Percentiles rank a stretch among this genome's conserved stretches.
phyloP scores from a whole-genome alignment of 2,329 filamentous ascomycete genomes.

The Davidsoniella neocaledoniae region DNA sequence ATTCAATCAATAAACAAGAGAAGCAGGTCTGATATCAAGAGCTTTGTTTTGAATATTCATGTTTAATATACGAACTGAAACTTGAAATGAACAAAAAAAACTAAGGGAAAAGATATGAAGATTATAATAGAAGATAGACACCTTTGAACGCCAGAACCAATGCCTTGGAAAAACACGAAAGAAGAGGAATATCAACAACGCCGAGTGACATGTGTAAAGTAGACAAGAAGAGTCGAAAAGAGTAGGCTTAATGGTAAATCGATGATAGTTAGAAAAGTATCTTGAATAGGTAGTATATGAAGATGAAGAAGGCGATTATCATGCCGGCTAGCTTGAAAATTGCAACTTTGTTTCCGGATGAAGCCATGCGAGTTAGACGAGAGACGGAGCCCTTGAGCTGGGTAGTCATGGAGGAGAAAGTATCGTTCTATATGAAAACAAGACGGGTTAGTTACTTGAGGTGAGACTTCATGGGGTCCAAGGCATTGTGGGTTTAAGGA shows the following conservation, averaged over 20 bases:
- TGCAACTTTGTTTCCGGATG: constrained; percentile 76
- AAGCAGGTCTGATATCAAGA: no score
- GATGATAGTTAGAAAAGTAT: constrained; percentile 38
- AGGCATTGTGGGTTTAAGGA: neutral
- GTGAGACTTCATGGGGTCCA: neutral
- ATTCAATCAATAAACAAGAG: no score
- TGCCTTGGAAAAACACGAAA: no score
- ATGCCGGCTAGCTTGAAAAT: constrained; percentile 81
- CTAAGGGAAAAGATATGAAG: no score
- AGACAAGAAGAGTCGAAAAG: neutral
- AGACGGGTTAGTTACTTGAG: neutral
- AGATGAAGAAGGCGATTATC: constrained; percentile 52
- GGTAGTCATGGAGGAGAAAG: constrained; percentile 74
- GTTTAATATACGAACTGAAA: no score
- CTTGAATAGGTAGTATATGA: constrained; percentile 57
- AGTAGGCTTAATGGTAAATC: neutral
- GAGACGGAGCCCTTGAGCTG: constrained; percentile 70
- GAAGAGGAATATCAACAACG: no score
- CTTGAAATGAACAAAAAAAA: no score
- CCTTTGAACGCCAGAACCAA: no score
- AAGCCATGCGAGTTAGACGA: constrained; percentile 77
- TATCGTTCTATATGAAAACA: constrained; percentile 50
- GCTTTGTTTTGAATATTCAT: no score
- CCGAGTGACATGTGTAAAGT: no score
- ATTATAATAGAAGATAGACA: no score